A percentile compares a stretch with the other conserved stretches of the same genome.
Evolutionary conservation across 2,329 filamentous ascomycete species (phyloP).

Genomic region (Hypoxylon sp.): DNA sequence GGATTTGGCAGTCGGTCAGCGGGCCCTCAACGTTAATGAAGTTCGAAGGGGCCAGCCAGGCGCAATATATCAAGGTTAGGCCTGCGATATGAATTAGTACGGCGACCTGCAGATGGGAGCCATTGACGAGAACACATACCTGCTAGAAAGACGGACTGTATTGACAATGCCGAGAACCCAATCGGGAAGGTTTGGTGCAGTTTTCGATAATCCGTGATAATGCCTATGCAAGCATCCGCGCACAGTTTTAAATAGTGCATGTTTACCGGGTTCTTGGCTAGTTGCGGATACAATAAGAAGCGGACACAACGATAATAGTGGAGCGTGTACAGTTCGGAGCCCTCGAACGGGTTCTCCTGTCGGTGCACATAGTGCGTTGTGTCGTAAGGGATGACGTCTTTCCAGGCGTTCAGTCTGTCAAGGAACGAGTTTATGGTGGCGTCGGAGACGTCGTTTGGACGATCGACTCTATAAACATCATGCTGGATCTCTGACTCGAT

Average conservation of each 20-base stretch:
- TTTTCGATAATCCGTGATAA: slow-evolving; percentile 49
- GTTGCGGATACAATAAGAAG: slow-evolving; percentile 51
- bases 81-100: slow-evolving; percentile 41
- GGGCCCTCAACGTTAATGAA: slow-evolving; percentile 48
- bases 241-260: slow-evolving; percentile 51
- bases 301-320: slow-evolving; percentile 52
- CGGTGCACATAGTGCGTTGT: slow-evolving; percentile 48
- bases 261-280: slow-evolving; percentile 50
- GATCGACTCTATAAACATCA: slow-evolving; percentile 51
- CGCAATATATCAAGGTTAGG: slow-evolving; percentile 52
- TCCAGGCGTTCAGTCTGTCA: slow-evolving; percentile 50
- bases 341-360: slow-evolving; percentile 50
- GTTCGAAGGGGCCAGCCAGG: slow-evolving; percentile 50
- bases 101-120: not conserved
- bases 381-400: slow-evolving; percentile 49
- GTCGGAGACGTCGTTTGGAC: slow-evolving; percentile 46
- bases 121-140: slow-evolving; percentile 38
- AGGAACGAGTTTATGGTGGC: slow-evolving; percentile 47
- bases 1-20: slow-evolving; percentile 52
- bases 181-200: slow-evolving; percentile 53
- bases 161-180: slow-evolving; percentile 53
- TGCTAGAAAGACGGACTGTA: slow-evolving; percentile 53
- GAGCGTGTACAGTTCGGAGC: slow-evolving; percentile 52
- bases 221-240: slow-evolving; percentile 50
- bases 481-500: slow-evolving; percentile 55